Conservation (phyloP, 2,329 filamentous ascomycete genomes). For the Amauroascus verrucosus region DNA sequence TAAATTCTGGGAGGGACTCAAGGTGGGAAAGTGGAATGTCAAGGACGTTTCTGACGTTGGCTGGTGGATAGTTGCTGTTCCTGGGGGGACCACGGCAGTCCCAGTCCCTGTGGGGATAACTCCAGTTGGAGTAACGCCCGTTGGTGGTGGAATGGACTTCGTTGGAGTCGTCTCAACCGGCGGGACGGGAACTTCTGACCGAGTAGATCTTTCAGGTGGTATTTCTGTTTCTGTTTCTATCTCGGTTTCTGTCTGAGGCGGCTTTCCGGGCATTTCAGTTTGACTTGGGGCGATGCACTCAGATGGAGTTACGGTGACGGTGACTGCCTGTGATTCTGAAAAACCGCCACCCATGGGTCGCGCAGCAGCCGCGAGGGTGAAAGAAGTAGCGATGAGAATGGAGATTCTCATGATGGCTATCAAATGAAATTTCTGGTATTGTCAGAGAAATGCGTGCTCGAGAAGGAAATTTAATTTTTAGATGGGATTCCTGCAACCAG, state of each 20-base stretch:
- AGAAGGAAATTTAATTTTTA: not conserved
- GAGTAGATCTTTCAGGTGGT: not conserved
- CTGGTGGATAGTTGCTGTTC: not conserved
- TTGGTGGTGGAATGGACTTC: not conserved
- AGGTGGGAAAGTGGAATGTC: constrained; percentile 8
- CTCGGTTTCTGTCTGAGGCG: not conserved
- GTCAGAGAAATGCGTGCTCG: not conserved
- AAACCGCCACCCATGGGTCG: not conserved
- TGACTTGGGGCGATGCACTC: not conserved
- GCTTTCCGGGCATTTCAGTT: not conserved
- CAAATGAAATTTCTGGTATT: not conserved
- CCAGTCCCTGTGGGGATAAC: not conserved
- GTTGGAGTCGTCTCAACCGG: not conserved
- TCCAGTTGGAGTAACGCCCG: not conserved
- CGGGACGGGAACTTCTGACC: not conserved
- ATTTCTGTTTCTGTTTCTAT: not conserved
- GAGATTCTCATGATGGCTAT: constrained; percentile 5
- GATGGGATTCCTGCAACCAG: not conserved
- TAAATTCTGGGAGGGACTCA: not conserved
- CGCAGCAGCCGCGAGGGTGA: constrained; percentile 3
- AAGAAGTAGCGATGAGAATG: constrained; percentile 1
- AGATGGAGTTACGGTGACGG: constrained; percentile 2
- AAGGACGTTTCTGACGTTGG: not conserved
- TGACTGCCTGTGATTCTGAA: not conserved
- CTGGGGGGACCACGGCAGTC: not conserved